phyloP scores from a whole-genome alignment of 2,329 filamentous ascomycete genomes.

The Xylaria sp. region DNA sequence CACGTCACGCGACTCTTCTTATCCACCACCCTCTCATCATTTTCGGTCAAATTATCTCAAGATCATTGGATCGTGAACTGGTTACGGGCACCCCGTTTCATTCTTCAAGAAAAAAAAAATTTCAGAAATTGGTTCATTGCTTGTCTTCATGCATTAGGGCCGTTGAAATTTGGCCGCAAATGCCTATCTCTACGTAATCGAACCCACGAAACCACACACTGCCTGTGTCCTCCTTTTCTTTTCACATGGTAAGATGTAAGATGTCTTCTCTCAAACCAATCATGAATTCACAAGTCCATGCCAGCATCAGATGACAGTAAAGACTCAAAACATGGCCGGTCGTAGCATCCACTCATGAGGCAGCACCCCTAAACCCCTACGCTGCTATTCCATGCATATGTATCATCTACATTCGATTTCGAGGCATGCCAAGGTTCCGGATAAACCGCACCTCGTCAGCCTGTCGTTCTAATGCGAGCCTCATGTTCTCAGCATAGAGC shows the following conservation, averaged over 20 bases:
- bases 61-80: background rate
- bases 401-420: constrained; percentile 19
- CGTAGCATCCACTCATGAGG: background rate
- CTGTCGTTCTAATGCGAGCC: constrained; percentile 67
- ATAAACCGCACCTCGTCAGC: constrained; percentile 75
- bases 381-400: background rate
- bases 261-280: background rate
- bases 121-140: background rate
- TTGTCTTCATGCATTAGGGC: background rate
- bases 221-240: background rate
- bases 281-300: background rate
- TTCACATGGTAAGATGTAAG: background rate
- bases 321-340: background rate
- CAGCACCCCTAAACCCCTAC: background rate
- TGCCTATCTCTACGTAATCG: background rate
- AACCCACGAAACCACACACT: background rate
- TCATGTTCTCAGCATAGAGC: constrained; percentile 65
- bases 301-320: background rate
- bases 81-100: background rate
- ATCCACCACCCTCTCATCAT: background rate
- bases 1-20: background rate
- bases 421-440: constrained; percentile 50
- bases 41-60: background rate
- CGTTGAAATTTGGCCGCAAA: background rate
- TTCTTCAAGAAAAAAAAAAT: background rate